A percentile compares a stretch with the other conserved stretches of the same genome.
These are phyloP conservation scores for Hysterium pulicare DNA, from an alignment of 2,329 filamentous ascomycete genomes.

Conservation along the genomic window DNA sequence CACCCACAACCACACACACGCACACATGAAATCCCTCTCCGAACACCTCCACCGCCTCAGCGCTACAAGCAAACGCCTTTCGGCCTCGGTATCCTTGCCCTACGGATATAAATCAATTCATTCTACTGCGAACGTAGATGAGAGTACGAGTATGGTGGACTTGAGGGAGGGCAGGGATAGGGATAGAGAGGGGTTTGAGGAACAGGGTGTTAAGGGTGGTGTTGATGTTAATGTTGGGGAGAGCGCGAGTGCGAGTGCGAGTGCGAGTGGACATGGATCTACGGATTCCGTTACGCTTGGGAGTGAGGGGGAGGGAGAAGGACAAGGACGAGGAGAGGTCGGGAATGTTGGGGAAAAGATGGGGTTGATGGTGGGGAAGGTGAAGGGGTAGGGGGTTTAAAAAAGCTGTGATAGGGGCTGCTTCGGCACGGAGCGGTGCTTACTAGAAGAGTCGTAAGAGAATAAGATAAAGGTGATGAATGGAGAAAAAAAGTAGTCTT, in stretches of 20 bases:
- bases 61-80: too few relatives aligned
- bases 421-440: too few relatives aligned
- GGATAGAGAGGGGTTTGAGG: conserved; percentile 15
- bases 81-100: too few relatives aligned
- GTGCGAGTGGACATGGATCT: too few relatives aligned
- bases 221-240: conserved; percentile 1
- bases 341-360: too few relatives aligned
- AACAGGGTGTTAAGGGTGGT: conserved; percentile 17
- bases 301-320: conserved; percentile 1
- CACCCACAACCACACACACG: conserved; percentile 19
- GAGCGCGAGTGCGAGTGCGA: neutral
- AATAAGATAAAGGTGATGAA: too few relatives aligned
- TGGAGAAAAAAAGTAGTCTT: too few relatives aligned
- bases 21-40: conserved; percentile 25
- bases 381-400: too few relatives aligned
- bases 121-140: conserved; percentile 7
- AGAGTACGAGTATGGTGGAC: neutral
- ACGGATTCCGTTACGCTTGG: too few relatives aligned
- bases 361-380: too few relatives aligned
- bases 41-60: conserved; percentile 14
- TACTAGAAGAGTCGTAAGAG: too few relatives aligned
- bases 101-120: conserved; percentile 11
- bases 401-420: too few relatives aligned
- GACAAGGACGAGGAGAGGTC: neutral
- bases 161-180: neutral